Percentiles rank a stretch among this genome's conserved stretches.
Conservation (phyloP, 352 stramenopile species). For the Pythium guiyangense region DNA sequence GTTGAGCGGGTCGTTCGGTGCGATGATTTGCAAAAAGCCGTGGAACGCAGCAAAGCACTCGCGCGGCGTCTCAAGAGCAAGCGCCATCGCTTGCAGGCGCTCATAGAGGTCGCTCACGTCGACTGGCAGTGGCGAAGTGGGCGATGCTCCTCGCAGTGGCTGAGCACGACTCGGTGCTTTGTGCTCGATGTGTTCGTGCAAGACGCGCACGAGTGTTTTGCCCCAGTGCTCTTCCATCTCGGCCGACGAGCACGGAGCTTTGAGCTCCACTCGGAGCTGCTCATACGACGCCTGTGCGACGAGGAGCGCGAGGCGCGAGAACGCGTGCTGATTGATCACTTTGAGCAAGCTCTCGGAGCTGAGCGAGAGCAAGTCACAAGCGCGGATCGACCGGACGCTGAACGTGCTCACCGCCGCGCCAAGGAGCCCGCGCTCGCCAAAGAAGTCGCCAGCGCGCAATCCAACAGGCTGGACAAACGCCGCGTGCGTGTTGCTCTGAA, state of each 20-base stretch:
- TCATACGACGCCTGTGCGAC: slow-evolving; percentile 5
- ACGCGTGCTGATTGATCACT: slow-evolving; percentile 2
- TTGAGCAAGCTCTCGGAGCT: slow-evolving; percentile 10
- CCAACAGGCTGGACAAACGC: slow-evolving; percentile 2
- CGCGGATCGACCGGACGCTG: slow-evolving; percentile 12
- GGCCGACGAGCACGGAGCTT: neutral
- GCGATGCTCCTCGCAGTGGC: no score
- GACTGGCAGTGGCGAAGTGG: neutral
- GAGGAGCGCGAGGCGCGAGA: slow-evolving; percentile 1
- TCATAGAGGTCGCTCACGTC: neutral
- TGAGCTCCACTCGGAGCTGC: slow-evolving; percentile 5
- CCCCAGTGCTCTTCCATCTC: slow-evolving; percentile 8
- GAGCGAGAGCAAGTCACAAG: slow-evolving; percentile 16
- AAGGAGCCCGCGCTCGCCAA: slow-evolving; percentile 53
- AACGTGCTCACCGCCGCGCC: slow-evolving; percentile 33
- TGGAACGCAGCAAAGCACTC: slow-evolving; percentile 10
- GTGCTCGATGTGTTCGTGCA: neutral
- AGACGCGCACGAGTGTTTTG: neutral
- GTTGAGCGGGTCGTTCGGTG: slow-evolving; percentile 9
- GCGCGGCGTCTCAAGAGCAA: neutral
- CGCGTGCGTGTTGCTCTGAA: slow-evolving; percentile 9
- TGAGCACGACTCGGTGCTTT: neutral
- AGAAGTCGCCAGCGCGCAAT: slow-evolving; percentile 33
- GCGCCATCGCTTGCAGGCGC: slow-evolving; percentile 1
- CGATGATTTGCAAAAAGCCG: slow-evolving; percentile 10